phyloP scores from a whole-genome alignment of 352 stramenopile species.

The Phytophthora rubi region DNA sequence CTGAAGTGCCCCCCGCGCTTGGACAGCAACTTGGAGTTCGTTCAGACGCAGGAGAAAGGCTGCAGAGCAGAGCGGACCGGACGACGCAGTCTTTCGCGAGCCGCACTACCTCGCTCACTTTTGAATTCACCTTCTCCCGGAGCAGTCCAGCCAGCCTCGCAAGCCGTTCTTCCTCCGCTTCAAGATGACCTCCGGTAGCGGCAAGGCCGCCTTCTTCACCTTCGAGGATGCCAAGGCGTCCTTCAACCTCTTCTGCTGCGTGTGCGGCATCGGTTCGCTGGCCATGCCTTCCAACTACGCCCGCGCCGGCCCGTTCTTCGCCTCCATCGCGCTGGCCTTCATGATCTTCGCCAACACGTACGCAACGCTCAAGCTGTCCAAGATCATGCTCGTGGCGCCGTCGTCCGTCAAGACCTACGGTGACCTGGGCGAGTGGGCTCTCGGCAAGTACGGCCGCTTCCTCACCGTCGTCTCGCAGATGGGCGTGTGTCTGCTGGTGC shows the following conservation, averaged over 20 bases:
- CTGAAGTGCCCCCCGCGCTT: background rate
- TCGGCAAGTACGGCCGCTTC: background rate
- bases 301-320: background rate
- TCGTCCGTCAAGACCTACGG: constrained; percentile 39
- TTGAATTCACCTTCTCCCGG: constrained; percentile 16
- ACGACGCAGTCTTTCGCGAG: background rate
- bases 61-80: background rate
- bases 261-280: constrained; percentile 1
- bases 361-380: constrained; percentile 41
- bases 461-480: constrained; percentile 30
- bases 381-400: constrained; percentile 44
- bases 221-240: background rate
- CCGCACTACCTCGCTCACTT: constrained; percentile 13
- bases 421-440: background rate
- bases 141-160: constrained; percentile 11
- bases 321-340: constrained; percentile 29
- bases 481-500: constrained; percentile 38
- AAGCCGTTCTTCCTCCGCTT: constrained; percentile 2
- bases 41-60: constrained; percentile 1
- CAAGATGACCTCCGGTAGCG: constrained; percentile 15
- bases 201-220: constrained; percentile 15
- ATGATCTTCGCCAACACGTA: constrained; percentile 57
- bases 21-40: background rate
- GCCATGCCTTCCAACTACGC: constrained; percentile 1
- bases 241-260: constrained; percentile 3